phyloP scores from a whole-genome alignment of 2,329 filamentous ascomycete genomes.

The Colletotrichum cuscutae region DNA sequence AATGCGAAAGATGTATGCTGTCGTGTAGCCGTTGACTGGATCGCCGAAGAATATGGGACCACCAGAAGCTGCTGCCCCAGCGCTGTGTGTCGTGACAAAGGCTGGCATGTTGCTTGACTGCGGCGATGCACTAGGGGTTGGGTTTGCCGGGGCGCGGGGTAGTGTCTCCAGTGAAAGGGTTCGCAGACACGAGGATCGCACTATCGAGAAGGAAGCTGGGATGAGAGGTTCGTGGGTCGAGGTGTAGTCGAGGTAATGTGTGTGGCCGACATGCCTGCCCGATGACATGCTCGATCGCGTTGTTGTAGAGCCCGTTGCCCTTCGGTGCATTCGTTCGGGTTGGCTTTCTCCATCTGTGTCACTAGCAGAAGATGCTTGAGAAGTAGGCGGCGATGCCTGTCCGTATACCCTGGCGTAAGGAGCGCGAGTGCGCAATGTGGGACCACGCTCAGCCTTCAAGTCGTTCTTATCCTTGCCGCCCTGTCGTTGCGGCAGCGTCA shows the following conservation, averaged over 20 bases:
- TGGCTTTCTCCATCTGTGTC: slow-evolving; percentile 64
- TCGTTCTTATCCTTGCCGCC: slow-evolving; percentile 40
- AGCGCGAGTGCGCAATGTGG: slow-evolving; percentile 69
- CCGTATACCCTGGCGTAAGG: slow-evolving; percentile 69
- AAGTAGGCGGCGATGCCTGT: slow-evolving; percentile 63
- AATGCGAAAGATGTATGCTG: slow-evolving; percentile 76
- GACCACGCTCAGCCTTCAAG: slow-evolving; percentile 55
- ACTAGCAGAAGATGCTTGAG: slow-evolving; percentile 59
- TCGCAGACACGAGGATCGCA: slow-evolving; percentile 73
- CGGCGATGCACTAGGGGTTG: slow-evolving; percentile 40
- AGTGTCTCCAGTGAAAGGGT: slow-evolving; percentile 75
- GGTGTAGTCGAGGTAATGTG: slow-evolving; percentile 75
- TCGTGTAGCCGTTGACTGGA: slow-evolving; percentile 72
- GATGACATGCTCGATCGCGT: slow-evolving; percentile 66
- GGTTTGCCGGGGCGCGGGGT: slow-evolving; percentile 59
- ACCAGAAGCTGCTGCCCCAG: slow-evolving; percentile 66
- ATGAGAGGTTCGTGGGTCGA: slow-evolving; percentile 73
- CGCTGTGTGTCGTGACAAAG: slow-evolving; percentile 65
- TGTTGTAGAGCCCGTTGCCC: slow-evolving; percentile 56
- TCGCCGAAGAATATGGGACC: slow-evolving; percentile 78
- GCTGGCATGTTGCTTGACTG: slow-evolving; percentile 52
- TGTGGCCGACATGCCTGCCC: slow-evolving; percentile 67
- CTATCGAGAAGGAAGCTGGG: slow-evolving; percentile 72
- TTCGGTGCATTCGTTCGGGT: slow-evolving; percentile 49
- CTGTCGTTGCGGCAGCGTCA: slow-evolving; percentile 68